Base-by-base conservation (phyloP, 306 rosid genomes). In the Acacia melanoxylon region DNA sequence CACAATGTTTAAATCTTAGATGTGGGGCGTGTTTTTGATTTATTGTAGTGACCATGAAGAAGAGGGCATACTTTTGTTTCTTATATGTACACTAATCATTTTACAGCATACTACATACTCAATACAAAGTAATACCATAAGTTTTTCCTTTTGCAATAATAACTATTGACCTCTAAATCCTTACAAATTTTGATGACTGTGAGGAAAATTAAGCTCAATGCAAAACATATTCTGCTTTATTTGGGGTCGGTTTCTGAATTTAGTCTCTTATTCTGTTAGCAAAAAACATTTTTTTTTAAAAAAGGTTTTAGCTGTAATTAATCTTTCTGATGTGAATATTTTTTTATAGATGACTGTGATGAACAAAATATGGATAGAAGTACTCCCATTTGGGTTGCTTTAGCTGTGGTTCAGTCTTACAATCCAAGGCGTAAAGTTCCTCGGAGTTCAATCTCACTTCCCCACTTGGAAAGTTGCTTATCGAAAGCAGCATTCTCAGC, bases 331-430 rank as follows among this genome's bases (percentile, higher is more conserved):
- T 11, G 15, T 49, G 65, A 78, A 66, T 85, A 69, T 29, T n/a
- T 63, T 40, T 63, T 27, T 79, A 63, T 83, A 91, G 98, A 89
- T 40, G 82, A 80, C n/a, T 59, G 59, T 61, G 78, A 78, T 72
- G 87, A 84, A 73, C 83, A 84, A 76, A 66, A 73, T 68, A n/a
- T 37, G 72, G 85, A 76, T 59, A 74, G 66, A 24, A 80, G 73
- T 59, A 44, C 81, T 86, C 87, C 94, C 72, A 91, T 83, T 67
- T 88, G 96, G 97, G 92, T 90, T 81, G 98, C 94, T 82, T 87
- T 95, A 79, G 95, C 94, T 54, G 97, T 93, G 80, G 94, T 95
- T 74, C 99, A 93, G 84, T 95, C 97, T 62, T 93, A 95, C 65
- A 95, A 89, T 82, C 79, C 94, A 31, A 87, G 94, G 88, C 95